Conservation (phyloP, 805 yeast species). For the Candida namnaoensis region DNA sequence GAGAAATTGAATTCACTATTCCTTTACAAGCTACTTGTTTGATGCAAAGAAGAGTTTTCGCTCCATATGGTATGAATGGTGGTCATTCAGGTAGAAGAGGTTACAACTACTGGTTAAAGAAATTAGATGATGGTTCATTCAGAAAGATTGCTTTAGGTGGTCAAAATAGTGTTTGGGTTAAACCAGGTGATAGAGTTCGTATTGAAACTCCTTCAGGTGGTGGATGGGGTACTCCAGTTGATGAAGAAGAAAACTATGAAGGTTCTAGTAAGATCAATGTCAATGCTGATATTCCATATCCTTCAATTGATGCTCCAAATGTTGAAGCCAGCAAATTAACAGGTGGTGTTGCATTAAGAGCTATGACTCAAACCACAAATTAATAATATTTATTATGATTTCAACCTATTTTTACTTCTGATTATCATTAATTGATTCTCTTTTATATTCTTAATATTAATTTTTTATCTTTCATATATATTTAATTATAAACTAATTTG, state of each 20-base stretch:
- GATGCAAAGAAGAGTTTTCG: conserved; percentile 36
- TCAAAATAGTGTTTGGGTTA: conserved; percentile 15
- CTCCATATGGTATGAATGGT: conserved; percentile 41
- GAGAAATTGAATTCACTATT: conserved; percentile 31
- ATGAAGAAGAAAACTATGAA: conserved; percentile 16
- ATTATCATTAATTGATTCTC: too few relatives aligned
- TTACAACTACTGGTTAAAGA: conserved; percentile 19
- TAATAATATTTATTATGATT: not conserved
- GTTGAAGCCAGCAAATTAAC: conserved; percentile 2
- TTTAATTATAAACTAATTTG: too few relatives aligned
- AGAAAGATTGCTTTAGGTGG: conserved; percentile 8
- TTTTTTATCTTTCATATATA: too few relatives aligned
- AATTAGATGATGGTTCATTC: conserved; percentile 14
- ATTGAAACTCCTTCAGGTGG: conserved; percentile 29
- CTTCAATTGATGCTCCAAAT: conserved; percentile 1
- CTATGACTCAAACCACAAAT: conserved; percentile 1
- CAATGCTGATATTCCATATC: conserved; percentile 23
- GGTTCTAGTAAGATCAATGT: conserved; percentile 24
- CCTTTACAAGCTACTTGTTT: conserved; percentile 28
- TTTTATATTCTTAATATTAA: too few relatives aligned
- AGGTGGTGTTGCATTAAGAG: conserved; percentile 3
- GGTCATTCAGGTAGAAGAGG: conserved; percentile 39
- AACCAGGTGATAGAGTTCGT: conserved; percentile 21
- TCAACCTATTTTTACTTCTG: too few relatives aligned
- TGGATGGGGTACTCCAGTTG: conserved; percentile 28